phyloP scores from a whole-genome alignment of 2,329 filamentous ascomycete genomes.

The Penicillium sp. region DNA sequence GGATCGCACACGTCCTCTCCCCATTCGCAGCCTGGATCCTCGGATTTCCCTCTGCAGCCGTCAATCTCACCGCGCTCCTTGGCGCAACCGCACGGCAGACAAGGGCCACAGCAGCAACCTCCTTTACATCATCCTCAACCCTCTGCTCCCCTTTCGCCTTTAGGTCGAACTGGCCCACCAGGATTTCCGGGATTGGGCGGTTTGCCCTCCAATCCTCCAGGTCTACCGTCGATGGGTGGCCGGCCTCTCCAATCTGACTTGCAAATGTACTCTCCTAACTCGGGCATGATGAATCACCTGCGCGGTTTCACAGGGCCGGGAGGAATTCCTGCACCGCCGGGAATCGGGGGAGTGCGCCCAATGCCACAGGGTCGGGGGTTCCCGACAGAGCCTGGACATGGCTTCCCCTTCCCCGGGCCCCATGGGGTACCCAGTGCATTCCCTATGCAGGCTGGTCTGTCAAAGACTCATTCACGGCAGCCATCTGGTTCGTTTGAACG shows the following conservation, averaged over 20 bases:
- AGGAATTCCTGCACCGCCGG: slow-evolving; percentile 55
- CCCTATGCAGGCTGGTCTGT: slow-evolving; percentile 38
- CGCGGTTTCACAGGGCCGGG: slow-evolving; percentile 54
- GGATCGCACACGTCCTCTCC: slow-evolving; percentile 68
- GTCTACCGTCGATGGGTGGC: slow-evolving; percentile 54
- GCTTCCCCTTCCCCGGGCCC: slow-evolving; percentile 42
- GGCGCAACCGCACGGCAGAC: slow-evolving; percentile 65
- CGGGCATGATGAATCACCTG: slow-evolving; percentile 54
- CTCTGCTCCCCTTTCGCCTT: slow-evolving; percentile 63
- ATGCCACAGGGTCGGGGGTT: slow-evolving; percentile 57
- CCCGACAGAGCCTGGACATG: slow-evolving; percentile 47
- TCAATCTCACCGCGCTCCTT: slow-evolving; percentile 59
- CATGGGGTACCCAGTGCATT: slow-evolving; percentile 44
- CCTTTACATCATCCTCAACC: slow-evolving; percentile 59
- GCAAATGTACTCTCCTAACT: slow-evolving; percentile 54
- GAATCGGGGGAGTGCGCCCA: slow-evolving; percentile 61
- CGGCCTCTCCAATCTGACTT: slow-evolving; percentile 51
- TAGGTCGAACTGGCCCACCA: slow-evolving; percentile 57
- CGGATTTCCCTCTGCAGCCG: slow-evolving; percentile 61
- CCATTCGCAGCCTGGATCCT: slow-evolving; percentile 46
- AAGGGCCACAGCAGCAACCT: slow-evolving; percentile 53
- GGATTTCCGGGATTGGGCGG: slow-evolving; percentile 52
- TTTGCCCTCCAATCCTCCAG: slow-evolving; percentile 55
- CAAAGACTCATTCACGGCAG: slow-evolving; percentile 69
- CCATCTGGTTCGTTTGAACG: slow-evolving; percentile 64